Conservation (phyloP, 768 basidiomycete species). For the Omphalotus guepiniiformis region DNA sequence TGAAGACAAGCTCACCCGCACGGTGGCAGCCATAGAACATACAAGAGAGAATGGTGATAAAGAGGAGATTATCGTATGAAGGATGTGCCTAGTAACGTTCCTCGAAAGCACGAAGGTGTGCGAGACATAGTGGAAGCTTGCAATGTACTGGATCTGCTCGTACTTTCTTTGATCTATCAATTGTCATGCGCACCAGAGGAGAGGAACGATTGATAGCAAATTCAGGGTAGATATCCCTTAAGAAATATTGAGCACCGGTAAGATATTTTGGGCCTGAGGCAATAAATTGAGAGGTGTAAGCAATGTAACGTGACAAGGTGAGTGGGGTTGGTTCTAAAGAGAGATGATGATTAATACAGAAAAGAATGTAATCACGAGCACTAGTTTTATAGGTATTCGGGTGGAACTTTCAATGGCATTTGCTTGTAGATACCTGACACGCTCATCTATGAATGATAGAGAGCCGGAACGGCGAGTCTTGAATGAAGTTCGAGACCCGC, state of each 20-base stretch:
- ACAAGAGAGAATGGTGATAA: constrained; percentile 19
- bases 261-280: constrained; percentile 17
- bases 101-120: constrained; percentile 15
- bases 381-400: constrained; percentile 15
- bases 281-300: constrained; percentile 15
- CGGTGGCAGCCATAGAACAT: constrained; percentile 27
- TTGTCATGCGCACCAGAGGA: constrained; percentile 16
- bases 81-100: constrained; percentile 1
- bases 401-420: constrained; percentile 19
- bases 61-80: constrained; percentile 20
- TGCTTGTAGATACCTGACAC: constrained; percentile 13
- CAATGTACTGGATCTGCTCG: constrained; percentile 18
- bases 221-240: constrained; percentile 20
- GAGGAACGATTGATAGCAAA: constrained; percentile 16
- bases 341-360: constrained; percentile 13
- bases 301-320: constrained; percentile 18
- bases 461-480: constrained; percentile 5
- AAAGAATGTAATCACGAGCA: constrained; percentile 17
- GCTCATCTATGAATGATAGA: constrained; percentile 13
- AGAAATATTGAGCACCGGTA: constrained; percentile 19
- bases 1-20: constrained; percentile 18
- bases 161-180: constrained; percentile 15
- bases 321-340: constrained; percentile 18
- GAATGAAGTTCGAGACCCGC: constrained; percentile 3
- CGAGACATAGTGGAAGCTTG: constrained; percentile 16